Evolutionary conservation across 495 filamentous ascomycete species (phyloP).

Genomic region (Neurospora africana): DNA sequence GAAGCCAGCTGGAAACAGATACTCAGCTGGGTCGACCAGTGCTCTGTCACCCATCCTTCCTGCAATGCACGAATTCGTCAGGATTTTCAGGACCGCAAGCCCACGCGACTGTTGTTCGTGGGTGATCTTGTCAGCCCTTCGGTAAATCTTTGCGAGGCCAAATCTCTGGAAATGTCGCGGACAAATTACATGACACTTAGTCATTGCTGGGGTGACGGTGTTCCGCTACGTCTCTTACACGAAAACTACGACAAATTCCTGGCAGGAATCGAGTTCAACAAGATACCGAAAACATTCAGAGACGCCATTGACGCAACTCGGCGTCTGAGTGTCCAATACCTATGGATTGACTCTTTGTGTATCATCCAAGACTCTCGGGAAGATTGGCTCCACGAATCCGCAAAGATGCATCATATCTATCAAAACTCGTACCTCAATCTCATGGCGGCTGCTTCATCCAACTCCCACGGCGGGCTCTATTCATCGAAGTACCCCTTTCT

Average conservation of each 20-base stretch:
- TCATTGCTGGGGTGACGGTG: neutral
- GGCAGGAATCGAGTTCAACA: neutral
- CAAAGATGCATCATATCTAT: conserved; percentile 20
- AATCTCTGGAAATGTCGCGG: neutral
- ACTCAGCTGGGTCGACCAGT: neutral
- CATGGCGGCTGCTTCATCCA: neutral
- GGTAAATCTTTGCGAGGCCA: neutral
- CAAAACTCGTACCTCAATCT: conserved; percentile 13
- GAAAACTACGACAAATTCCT: neutral
- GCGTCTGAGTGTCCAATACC: conserved; percentile 14
- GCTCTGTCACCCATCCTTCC: neutral
- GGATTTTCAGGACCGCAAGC: neutral
- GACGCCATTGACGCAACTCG: conserved; percentile 4
- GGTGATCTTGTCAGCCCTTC: neutral
- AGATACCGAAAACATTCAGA: conserved; percentile 3
- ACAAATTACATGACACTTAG: neutral
- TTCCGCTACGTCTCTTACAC: neutral
- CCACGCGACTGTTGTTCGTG: neutral
- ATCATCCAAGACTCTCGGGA: conserved; percentile 23
- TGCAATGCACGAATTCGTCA: neutral
- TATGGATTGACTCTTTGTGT: conserved; percentile 30
- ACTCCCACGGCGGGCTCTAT: neutral
- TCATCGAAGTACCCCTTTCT: neutral
- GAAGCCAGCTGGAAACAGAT: neutral
- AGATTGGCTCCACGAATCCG: conserved; percentile 22